A percentile compares a stretch with the other conserved stretches of the same genome.
phyloP scores from a whole-genome alignment of 2,329 filamentous ascomycete species.

The Penicillium sp. region DNA sequence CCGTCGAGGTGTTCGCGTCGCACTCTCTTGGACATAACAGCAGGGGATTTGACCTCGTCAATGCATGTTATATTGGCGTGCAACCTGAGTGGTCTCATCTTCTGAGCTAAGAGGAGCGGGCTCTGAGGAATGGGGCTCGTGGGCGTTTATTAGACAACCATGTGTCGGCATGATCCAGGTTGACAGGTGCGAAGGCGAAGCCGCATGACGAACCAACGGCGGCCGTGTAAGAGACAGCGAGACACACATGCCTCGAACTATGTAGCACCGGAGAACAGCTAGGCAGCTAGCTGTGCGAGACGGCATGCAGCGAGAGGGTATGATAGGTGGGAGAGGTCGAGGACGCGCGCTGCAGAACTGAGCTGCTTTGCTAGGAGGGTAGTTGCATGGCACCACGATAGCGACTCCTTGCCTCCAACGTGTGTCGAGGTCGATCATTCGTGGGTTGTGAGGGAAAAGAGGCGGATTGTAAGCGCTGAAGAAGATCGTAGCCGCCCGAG shows the following conservation, averaged over 20 bases:
- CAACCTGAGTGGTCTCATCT: constrained; percentile 4
- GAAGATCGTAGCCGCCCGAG: constrained; percentile 17
- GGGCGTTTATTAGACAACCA: constrained; percentile 11
- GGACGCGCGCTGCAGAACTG: constrained; percentile 4
- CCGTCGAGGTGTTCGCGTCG: neutral
- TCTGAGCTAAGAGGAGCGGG: neutral
- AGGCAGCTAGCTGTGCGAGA: neutral
- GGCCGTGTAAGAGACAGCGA: constrained; percentile 5
- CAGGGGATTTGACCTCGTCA: constrained; percentile 8
- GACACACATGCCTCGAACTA: neutral
- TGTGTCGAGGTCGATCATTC: constrained; percentile 4
- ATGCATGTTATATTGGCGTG: constrained; percentile 8
- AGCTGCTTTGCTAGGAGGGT: constrained; percentile 6
- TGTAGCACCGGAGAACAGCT: constrained; percentile 3
- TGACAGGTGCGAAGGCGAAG: constrained; percentile 3
- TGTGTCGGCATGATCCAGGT: constrained; percentile 7
- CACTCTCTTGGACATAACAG: neutral
- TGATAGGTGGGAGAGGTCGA: constrained; percentile 7
- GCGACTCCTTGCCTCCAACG: neutral
- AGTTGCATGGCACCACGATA: constrained; percentile 15
- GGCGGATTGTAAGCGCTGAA: constrained; percentile 14
- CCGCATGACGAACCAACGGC: constrained; percentile 8
- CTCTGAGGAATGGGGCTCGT: constrained; percentile 7
- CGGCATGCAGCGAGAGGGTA: neutral
- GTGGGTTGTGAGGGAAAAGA: constrained; percentile 5